Conservation (phyloP, 2,329 filamentous ascomycete genomes). For the Ambrosiella xylebori region DNA sequence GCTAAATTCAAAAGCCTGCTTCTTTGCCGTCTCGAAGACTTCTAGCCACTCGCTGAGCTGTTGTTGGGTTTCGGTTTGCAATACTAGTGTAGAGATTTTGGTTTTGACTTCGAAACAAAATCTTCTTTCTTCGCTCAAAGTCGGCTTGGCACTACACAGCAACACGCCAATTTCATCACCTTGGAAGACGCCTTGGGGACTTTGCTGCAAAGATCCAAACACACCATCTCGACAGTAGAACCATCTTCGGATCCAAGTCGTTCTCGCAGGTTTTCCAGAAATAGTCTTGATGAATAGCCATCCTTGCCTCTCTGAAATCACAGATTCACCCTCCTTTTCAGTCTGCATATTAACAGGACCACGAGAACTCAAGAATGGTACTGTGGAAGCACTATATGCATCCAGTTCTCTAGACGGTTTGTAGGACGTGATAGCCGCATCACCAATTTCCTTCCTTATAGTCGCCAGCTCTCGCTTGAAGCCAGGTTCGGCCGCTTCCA, state of each 20-base stretch:
- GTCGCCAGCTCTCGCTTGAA: constrained; percentile 69
- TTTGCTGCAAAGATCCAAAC: constrained; percentile 84
- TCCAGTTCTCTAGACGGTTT: constrained; percentile 85
- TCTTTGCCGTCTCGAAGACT: constrained; percentile 86
- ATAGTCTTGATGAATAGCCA: constrained; percentile 77
- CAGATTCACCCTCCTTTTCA: constrained; percentile 19
- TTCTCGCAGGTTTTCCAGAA: constrained; percentile 74
- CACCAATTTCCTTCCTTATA: constrained; percentile 68
- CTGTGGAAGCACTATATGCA: constrained; percentile 77
- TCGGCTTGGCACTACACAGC: constrained; percentile 80
- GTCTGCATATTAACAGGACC: constrained; percentile 42
- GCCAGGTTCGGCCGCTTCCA: constrained; percentile 72
- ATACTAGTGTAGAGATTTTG: constrained; percentile 72
- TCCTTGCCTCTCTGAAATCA: constrained; percentile 66
- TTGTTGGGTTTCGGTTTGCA: constrained; percentile 82
- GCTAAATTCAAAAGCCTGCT: constrained; percentile 67
- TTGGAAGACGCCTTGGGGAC: constrained; percentile 73
- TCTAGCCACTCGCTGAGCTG: constrained; percentile 92
- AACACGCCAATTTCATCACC: constrained; percentile 92
- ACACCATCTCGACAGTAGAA: constrained; percentile 92
- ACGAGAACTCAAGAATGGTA: constrained; percentile 63
- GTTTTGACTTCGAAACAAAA: constrained; percentile 99
- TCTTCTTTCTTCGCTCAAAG: constrained; percentile 77
- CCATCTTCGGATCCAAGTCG: constrained; percentile 84
- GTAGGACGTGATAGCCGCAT: constrained; percentile 49